A percentile compares a stretch with the other conserved stretches of the same genome.
Evolutionary conservation across 345 rosid genomes (phyloP).

Genomic region (Mercurialis annua): DNA sequence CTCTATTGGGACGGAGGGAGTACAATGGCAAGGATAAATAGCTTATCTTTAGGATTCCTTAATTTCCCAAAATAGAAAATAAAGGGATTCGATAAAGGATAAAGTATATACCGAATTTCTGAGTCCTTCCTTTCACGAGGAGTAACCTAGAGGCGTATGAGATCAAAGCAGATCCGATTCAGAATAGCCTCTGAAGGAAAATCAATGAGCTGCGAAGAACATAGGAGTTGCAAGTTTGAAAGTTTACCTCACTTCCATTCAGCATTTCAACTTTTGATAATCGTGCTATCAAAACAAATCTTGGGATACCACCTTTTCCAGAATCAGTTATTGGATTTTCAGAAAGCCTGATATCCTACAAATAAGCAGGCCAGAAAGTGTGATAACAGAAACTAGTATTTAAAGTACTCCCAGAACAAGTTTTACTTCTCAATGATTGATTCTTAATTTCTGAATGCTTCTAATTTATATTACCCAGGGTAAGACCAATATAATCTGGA

Average conservation of each 20-base stretch:
- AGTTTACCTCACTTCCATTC: constrained; percentile 92
- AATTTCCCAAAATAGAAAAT: constrained; percentile 5
- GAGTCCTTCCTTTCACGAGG: constrained; percentile 92
- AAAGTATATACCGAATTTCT: constrained; percentile 70
- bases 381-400: constrained; percentile 6
- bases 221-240: constrained; percentile 9
- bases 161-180: constrained; percentile 15
- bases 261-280: constrained; percentile 69
- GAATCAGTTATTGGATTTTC: constrained; percentile 80
- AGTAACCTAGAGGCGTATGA: constrained; percentile 47
- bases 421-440: constrained; percentile 2
- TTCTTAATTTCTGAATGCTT: not conserved
- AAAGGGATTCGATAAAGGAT: not conserved
- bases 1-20: too few relatives aligned
- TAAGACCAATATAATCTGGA: not conserved
- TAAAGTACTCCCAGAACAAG: not conserved
- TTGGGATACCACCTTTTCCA: constrained; percentile 69
- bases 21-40: not conserved
- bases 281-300: constrained; percentile 78
- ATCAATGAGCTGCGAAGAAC: not conserved
- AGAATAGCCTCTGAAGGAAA: constrained; percentile 16
- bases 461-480: not conserved
- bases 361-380: constrained; percentile 16
- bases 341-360: constrained; percentile 86
- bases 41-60: not conserved